phyloP scores from a whole-genome alignment of 179 eudicot genomes.

The Corrigiola litoralis region DNA sequence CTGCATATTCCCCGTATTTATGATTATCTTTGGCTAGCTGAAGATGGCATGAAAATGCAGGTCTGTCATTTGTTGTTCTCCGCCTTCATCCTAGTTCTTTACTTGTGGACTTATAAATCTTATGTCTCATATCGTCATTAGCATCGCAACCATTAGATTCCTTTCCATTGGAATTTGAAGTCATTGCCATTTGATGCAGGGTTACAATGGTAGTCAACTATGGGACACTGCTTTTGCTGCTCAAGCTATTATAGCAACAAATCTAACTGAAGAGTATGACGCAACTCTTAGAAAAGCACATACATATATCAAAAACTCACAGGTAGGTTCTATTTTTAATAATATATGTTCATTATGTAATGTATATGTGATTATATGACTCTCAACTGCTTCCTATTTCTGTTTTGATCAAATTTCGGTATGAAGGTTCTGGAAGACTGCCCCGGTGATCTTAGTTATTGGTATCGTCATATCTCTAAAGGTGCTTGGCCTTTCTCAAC shows the following conservation, averaged over 20 bases:
- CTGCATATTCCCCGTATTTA: conserved; percentile 48
- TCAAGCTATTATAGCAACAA: conserved; percentile 70
- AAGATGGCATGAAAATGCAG: conserved; percentile 59
- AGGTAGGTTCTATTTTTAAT: conserved; percentile 16
- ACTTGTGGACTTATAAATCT: not conserved
- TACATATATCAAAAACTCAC: conserved; percentile 41
- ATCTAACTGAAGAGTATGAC: conserved; percentile 58
- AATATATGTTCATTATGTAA: not conserved
- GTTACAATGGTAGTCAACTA: conserved; percentile 41
- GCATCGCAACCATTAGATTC: not conserved
- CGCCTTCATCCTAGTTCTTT: not conserved
- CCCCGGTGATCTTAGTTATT: conserved; percentile 42
- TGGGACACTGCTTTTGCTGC: conserved; percentile 82
- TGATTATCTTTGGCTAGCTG: conserved; percentile 60
- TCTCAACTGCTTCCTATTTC: not conserved
- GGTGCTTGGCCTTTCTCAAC: conserved; percentile 61
- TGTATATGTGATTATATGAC: not conserved
- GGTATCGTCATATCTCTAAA: conserved; percentile 54
- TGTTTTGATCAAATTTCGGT: conserved; percentile 6
- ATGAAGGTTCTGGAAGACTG: conserved; percentile 40
- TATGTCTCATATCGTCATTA: not conserved
- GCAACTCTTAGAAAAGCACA: conserved; percentile 65
- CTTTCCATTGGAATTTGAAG: not conserved
- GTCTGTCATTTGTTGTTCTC: conserved; percentile 7
- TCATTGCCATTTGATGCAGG: conserved; percentile 32